Conservation (phyloP, 2,329 filamentous ascomycete species). For the Teratosphaeriaceae sp. region DNA sequence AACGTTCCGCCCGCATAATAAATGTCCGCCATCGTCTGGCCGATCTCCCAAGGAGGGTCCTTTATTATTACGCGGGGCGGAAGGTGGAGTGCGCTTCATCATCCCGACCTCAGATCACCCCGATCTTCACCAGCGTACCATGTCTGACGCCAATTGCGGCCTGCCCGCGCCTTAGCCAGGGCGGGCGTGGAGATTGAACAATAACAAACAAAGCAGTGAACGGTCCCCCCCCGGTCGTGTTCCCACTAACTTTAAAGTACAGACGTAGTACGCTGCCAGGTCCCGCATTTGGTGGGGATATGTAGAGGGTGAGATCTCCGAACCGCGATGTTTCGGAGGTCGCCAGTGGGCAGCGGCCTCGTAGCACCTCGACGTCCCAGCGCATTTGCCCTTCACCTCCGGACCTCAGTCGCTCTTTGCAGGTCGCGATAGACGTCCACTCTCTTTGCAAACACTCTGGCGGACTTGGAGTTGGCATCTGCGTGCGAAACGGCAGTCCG, state of each 20-base stretch:
- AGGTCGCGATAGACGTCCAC: background rate
- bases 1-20: background rate
- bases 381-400: background rate
- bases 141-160: conserved; percentile 6
- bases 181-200: conserved; percentile 14
- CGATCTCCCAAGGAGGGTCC: background rate
- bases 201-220: conserved; percentile 9
- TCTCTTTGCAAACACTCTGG: no score
- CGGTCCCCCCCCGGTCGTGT: background rate
- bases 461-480: no score
- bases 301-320: conserved; percentile 16
- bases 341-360: conserved; percentile 2
- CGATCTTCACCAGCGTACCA: background rate
- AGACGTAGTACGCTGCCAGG: conserved; percentile 11
- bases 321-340: conserved; percentile 20
- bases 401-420: background rate
- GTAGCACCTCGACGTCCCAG: background rate
- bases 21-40: background rate
- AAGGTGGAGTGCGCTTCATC: background rate
- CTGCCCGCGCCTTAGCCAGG: no score
- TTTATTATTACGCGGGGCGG: no score
- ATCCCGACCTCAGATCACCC: background rate
- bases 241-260: conserved; percentile 14
- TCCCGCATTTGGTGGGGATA: conserved; percentile 16
- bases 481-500: no score